Evolutionary conservation across 768 basidiomycete genomes (phyloP), one percentile per base, ranked within the genome.

Genomic region (Cubamyces lactineus): DNA sequence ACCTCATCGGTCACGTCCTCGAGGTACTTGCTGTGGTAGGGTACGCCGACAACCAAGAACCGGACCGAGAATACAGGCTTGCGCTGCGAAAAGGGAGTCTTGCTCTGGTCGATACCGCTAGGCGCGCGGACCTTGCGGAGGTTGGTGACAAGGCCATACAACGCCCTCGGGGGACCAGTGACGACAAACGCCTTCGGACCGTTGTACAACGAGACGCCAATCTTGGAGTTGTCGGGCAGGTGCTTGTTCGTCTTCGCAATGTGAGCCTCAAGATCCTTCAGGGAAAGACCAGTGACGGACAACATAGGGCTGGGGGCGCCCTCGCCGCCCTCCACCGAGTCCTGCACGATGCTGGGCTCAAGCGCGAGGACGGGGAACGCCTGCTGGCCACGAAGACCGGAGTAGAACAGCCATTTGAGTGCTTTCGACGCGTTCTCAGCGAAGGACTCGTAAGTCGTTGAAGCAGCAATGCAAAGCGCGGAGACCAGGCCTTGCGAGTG

Each of bases 401-500:
- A 88, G 78, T 87, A 96, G 83, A 98, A 96, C 19, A 97, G 83
- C 87, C 95, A 96, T 68, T 83, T 89, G 68, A 98, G 75, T 38
- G 94, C 93, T 74, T 96, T 96, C 72, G 82, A 78, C 9, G 86
- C 81, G 76, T 97, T 96, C 60, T 76, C 76, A 58, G 83, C 78
- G 75, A 94, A 92, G 3, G 88, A 86, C 49, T 88, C 87, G 63
- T 87, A 86, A 24, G 87, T 86, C 17, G 80, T 80, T 5, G 95
- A 94, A 5, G 92, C 86, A 7, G 96, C 83, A 69, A 98, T 86
- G 41, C 85, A 88, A 54, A 96, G 84, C n/a, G 97, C 97, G 13
- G 96, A 93, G 50, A 97, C 88, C 68, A 99, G 86, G 66, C 97
- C 97, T 75, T 98, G 96, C 2, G 96, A 98, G 77, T 99, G 97